phyloP scores from a whole-genome alignment of 2,329 filamentous ascomycete genomes.

The Fusarium nelsonii region DNA sequence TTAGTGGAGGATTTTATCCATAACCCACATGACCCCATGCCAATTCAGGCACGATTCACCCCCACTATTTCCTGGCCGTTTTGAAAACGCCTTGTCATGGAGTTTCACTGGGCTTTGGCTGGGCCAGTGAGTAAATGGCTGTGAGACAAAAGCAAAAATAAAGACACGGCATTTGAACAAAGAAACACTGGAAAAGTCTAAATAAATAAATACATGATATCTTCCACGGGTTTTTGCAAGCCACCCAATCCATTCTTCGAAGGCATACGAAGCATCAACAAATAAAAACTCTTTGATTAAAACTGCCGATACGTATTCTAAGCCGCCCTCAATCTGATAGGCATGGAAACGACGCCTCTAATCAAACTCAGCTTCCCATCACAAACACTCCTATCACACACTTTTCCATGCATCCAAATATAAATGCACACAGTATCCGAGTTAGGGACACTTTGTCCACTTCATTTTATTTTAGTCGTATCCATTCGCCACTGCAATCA shows the following conservation, averaged over 20 bases:
- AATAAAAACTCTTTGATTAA: neutral
- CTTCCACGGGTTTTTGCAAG: neutral
- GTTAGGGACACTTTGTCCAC: neutral
- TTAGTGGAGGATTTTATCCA: slow-evolving; percentile 5
- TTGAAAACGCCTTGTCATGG: slow-evolving; percentile 7
- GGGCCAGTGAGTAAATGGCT: neutral
- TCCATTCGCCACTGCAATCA: slow-evolving; percentile 4
- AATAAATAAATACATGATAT: neutral
- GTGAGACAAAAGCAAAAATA: slow-evolving; percentile 10
- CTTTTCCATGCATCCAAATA: neutral
- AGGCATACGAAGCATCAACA: too few species aligned
- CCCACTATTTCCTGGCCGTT: slow-evolving; percentile 13
- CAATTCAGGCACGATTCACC: slow-evolving; percentile 6
- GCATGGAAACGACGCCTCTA: slow-evolving; percentile 4
- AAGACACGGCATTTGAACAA: slow-evolving; percentile 5
- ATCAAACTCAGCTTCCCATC: neutral
- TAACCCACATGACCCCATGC: slow-evolving; percentile 8
- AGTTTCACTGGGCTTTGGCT: neutral
- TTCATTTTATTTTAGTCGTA: neutral
- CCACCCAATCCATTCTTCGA: neutral
- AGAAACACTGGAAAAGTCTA: neutral
- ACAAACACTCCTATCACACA: slow-evolving; percentile 3
- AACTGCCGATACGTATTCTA: neutral
- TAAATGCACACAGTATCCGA: slow-evolving; percentile 1
- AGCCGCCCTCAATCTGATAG: neutral